phyloP scores from a whole-genome alignment of 2,329 filamentous ascomycete genomes.

The Periconia macrospinosa region DNA sequence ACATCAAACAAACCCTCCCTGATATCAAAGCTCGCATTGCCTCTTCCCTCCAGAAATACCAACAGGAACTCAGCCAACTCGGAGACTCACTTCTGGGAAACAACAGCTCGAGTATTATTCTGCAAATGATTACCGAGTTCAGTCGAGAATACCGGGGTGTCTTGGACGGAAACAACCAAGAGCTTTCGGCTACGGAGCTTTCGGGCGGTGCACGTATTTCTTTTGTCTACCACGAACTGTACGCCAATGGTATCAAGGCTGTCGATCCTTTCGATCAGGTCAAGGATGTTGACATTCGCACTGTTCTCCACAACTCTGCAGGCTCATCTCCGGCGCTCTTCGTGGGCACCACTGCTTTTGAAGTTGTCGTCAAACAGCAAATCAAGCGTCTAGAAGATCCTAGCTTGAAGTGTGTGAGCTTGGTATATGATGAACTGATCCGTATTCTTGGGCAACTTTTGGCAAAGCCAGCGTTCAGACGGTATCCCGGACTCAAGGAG shows the following conservation, averaged over 20 bases:
- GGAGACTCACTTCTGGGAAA: slow-evolving; percentile 96
- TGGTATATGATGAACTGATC: slow-evolving; percentile 96
- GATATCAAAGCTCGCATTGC: slow-evolving; percentile 97
- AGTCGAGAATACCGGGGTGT: slow-evolving; percentile 97
- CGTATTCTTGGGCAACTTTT: slow-evolving; percentile 91
- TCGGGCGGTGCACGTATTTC: slow-evolving; percentile 97
- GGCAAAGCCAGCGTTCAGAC: slow-evolving; percentile 83
- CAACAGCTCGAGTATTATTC: slow-evolving; percentile 93
- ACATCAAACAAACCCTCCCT: slow-evolving; percentile 98
- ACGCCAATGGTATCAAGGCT: slow-evolving; percentile 95
- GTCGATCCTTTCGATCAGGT: slow-evolving; percentile 97
- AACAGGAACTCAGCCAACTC: slow-evolving; percentile 75
- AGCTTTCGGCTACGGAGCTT: slow-evolving; percentile 90
- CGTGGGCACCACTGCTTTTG: slow-evolving; percentile 96
- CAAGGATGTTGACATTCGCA: slow-evolving; percentile 97
- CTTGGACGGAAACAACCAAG: slow-evolving; percentile 93
- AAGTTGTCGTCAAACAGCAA: slow-evolving; percentile 97
- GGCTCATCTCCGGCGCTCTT: slow-evolving; percentile 95
- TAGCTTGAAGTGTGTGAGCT: slow-evolving; percentile 92
- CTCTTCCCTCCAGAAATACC: slow-evolving; percentile 92
- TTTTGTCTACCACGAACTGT: slow-evolving; percentile 98
- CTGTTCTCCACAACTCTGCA: slow-evolving; percentile 98
- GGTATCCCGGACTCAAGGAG: slow-evolving; percentile 94
- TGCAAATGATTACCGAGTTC: slow-evolving; percentile 99
- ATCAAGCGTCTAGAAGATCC: slow-evolving; percentile 96